A percentile compares a stretch with the other conserved stretches of the same genome.
Evolutionary conservation across 177 flowering plant species (phyloP).

Genomic region (Tripterygium wilfordii): DNA sequence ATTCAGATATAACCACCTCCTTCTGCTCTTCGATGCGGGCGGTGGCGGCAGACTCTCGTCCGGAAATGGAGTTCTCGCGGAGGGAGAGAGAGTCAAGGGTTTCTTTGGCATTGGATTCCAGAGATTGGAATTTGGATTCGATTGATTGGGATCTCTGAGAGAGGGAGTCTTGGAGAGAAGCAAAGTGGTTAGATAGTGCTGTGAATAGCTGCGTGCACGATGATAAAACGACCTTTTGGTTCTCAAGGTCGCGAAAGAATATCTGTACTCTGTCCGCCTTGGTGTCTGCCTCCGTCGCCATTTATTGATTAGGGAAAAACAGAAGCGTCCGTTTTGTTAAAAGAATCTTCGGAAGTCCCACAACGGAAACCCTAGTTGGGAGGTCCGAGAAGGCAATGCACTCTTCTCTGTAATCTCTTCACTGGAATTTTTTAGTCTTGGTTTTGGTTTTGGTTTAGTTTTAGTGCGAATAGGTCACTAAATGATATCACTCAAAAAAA

Average conservation of each 20-base stretch:
- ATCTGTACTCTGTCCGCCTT: conserved; percentile 23
- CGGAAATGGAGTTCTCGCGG: conserved; percentile 48
- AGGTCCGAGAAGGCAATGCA: background rate
- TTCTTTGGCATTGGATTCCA: conserved; percentile 26
- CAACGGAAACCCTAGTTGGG: background rate
- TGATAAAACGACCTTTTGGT: conserved; percentile 30
- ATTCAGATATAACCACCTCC: conserved; percentile 29
- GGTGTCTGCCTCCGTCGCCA: conserved; percentile 30
- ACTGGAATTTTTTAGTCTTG: too few relatives aligned
- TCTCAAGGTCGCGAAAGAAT: conserved; percentile 37
- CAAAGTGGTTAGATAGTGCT: conserved; percentile 36
- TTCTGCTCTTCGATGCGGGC: conserved; percentile 29
- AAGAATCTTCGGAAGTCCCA: background rate
- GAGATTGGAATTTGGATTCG: conserved; percentile 37
- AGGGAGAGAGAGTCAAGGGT: conserved; percentile 29
- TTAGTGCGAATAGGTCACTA: too few relatives aligned
- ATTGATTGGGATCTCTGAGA: conserved; percentile 28
- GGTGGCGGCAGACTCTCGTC: conserved; percentile 30
- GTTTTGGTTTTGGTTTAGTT: too few relatives aligned
- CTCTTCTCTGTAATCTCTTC: too few relatives aligned
- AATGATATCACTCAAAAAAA: too few relatives aligned
- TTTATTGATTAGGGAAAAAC: conserved; percentile 4
- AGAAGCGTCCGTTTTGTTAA: background rate
- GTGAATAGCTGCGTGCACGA: conserved; percentile 44
- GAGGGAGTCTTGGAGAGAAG: conserved; percentile 34